These are phyloP conservation scores for Metarhizium rileyi DNA, from an alignment of 2,329 filamentous ascomycete species.

Conservation along the genomic window DNA sequence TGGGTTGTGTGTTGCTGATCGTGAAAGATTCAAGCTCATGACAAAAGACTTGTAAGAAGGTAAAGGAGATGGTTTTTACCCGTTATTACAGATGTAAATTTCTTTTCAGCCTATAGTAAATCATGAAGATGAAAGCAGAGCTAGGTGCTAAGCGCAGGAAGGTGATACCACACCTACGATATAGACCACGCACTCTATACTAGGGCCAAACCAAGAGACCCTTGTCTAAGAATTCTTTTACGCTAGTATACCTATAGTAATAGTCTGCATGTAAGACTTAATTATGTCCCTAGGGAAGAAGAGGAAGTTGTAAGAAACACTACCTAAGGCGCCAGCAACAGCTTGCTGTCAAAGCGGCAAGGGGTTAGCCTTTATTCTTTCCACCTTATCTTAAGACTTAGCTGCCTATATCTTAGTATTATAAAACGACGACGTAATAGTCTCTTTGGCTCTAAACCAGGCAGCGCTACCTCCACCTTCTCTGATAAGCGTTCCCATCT, in stretches of 20 bases:
- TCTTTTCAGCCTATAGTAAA: constrained; percentile 78
- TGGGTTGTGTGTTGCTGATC: no score
- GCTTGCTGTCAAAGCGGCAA: constrained; percentile 83
- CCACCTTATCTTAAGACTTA: no score
- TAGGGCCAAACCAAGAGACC: constrained; percentile 67
- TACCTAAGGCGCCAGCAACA: constrained; percentile 77
- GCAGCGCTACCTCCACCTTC: constrained; percentile 92
- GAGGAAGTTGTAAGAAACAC: constrained; percentile 90
- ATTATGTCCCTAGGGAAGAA: constrained; percentile 97
- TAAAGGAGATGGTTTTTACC: no score
- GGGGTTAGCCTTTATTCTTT: no score
- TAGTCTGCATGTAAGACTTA: constrained; percentile 96
- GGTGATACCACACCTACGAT: constrained; percentile 91
- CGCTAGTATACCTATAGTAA: constrained; percentile 52
- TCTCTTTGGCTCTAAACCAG: constrained; percentile 92
- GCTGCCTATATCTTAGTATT: constrained; percentile 39
- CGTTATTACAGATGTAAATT: no score
- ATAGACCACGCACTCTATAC: constrained; percentile 75
- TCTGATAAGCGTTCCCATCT: constrained; percentile 84
- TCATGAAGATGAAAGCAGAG: constrained; percentile 93
- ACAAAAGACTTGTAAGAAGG: no score
- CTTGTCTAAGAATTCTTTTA: constrained; percentile 71
- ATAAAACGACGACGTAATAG: constrained; percentile 61
- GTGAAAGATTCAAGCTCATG: no score
- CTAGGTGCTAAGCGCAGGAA: constrained; percentile 80